phyloP scores from a whole-genome alignment of 371 early-diverging fungal genomes.

The Blakeslea trispora region DNA sequence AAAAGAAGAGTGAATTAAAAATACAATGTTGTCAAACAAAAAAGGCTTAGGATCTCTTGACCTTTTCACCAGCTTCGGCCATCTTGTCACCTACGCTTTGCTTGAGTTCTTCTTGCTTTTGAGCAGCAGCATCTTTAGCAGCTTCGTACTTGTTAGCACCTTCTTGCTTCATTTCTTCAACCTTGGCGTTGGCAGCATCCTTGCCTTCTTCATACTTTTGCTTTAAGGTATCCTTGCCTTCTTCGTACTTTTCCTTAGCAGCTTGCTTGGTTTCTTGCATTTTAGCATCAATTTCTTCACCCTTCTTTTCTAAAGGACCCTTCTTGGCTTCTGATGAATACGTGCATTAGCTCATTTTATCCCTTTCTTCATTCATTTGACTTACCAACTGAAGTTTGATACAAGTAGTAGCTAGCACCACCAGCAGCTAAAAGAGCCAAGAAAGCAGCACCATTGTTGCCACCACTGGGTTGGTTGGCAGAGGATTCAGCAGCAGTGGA shows the following conservation, averaged over 20 bases:
- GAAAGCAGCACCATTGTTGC: conserved; percentile 5
- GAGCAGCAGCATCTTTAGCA: conserved; percentile 17
- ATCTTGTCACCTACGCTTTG: conserved; percentile 22
- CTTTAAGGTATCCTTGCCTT: conserved; percentile 9
- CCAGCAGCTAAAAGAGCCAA: conserved; percentile 13
- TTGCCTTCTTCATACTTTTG: conserved; percentile 16
- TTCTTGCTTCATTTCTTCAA: conserved; percentile 12
- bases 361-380: not conserved
- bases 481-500: conserved; percentile 13
- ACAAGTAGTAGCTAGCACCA: conserved; percentile 21
- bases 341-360: not conserved
- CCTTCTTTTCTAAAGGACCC: conserved; percentile 9
- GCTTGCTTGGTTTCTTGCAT: conserved; percentile 10
- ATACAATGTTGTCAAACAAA: not conserved
- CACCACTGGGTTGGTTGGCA: conserved; percentile 2
- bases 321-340: conserved; percentile 4
- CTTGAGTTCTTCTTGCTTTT: conserved; percentile 25
- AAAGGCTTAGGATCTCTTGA: conserved; percentile 10
- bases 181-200: conserved; percentile 8
- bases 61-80: conserved; percentile 20
- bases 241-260: conserved; percentile 11
- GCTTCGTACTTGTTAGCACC: conserved; percentile 11
- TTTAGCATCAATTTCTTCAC: conserved; percentile 7
- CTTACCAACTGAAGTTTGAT: conserved; percentile 16
- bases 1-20: not conserved